phyloP scores from a whole-genome alignment of 805 yeast species.

The Saccharomycopsis fodiens region DNA sequence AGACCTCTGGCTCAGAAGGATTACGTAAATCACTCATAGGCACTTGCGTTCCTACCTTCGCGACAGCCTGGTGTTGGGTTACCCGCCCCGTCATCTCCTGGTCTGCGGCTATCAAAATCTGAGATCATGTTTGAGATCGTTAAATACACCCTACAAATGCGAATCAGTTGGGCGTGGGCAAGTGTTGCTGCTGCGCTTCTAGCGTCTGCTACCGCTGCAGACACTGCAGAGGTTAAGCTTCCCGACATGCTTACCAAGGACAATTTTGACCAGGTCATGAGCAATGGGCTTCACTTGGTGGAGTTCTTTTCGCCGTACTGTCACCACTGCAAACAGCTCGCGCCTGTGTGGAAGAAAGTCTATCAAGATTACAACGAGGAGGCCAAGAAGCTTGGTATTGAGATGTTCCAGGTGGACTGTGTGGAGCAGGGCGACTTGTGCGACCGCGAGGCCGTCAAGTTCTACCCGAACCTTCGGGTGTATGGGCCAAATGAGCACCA shows the following conservation, averaged over 20 bases:
- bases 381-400: conserved; percentile 36
- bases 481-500: conserved; percentile 50
- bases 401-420: conserved; percentile 78
- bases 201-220: background rate
- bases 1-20: too few species aligned
- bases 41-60: too few species aligned
- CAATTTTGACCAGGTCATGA: conserved; percentile 43
- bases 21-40: too few species aligned
- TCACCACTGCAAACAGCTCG: conserved; percentile 67
- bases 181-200: background rate
- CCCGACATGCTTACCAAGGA: conserved; percentile 47
- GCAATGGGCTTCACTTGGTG: conserved; percentile 58
- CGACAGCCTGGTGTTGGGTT: too few species aligned
- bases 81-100: too few species aligned
- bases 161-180: too few species aligned
- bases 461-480: conserved; percentile 66
- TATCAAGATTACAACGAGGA: conserved; percentile 42
- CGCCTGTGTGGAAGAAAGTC: conserved; percentile 76
- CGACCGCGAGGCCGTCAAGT: conserved; percentile 48
- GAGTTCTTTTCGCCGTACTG: conserved; percentile 93
- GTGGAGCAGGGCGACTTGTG: conserved; percentile 83
- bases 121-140: too few species aligned
- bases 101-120: too few species aligned
- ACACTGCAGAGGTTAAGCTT: conserved; percentile 18
- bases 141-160: too few species aligned